Percentiles rank a stretch among this genome's conserved stretches.
phyloP scores from a whole-genome alignment of 768 basidiomycete genomes.

The Boletus barrowsii region DNA sequence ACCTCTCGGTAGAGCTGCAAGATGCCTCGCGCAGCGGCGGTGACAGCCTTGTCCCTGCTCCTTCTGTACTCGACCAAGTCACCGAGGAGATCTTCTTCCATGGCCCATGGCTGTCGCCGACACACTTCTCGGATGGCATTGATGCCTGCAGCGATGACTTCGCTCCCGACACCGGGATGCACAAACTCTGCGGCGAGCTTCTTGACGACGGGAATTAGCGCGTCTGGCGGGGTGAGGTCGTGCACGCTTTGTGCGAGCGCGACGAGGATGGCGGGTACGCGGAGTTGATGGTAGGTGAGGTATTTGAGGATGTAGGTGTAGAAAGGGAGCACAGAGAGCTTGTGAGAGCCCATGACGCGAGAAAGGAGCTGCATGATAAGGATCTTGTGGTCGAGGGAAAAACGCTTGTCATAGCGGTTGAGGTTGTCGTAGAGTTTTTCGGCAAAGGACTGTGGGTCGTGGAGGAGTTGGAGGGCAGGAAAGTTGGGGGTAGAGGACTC shows the following conservation, averaged over 20 bases:
- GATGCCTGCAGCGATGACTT: slow-evolving; percentile 95
- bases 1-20: slow-evolving; percentile 93
- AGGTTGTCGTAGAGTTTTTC: slow-evolving; percentile 90
- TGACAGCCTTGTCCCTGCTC: slow-evolving; percentile 91
- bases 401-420: slow-evolving; percentile 86
- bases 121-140: slow-evolving; percentile 97
- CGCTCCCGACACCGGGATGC: slow-evolving; percentile 93
- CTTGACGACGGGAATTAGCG: slow-evolving; percentile 79
- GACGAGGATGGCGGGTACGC: slow-evolving; percentile 90
- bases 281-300: slow-evolving; percentile 86
- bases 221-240: slow-evolving; percentile 93
- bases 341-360: slow-evolving; percentile 89
- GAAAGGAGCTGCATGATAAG: slow-evolving; percentile 95
- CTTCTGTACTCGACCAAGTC: slow-evolving; percentile 95
- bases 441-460: slow-evolving; percentile 93
- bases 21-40: slow-evolving; percentile 83
- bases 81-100: slow-evolving; percentile 90
- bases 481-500: slow-evolving; percentile 60
- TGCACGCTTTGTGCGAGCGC: slow-evolving; percentile 93
- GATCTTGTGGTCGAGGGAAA: slow-evolving; percentile 95
- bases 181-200: slow-evolving; percentile 96
- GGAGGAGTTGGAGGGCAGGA: slow-evolving; percentile 85
- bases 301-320: slow-evolving; percentile 97
- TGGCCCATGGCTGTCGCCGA: slow-evolving; percentile 90
- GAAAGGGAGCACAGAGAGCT: slow-evolving; percentile 88